Base-by-base conservation (phyloP, 495 filamentous ascomycete species). In the Xylaria intraflava region DNA sequence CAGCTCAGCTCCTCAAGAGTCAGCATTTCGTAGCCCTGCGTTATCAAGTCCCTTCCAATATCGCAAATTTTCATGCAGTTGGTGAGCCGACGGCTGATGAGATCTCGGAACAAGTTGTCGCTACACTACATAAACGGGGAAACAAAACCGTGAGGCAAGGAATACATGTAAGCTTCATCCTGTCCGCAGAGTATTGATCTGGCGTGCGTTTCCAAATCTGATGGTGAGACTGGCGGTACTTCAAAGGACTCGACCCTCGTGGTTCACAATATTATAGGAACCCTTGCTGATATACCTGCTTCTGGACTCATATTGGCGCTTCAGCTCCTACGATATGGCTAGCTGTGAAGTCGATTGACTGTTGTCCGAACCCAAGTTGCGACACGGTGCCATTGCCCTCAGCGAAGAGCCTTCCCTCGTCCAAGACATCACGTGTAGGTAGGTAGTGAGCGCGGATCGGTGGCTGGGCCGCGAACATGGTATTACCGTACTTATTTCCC, bases 21-120 rank as follows among this genome's bases (percentile, higher is more conserved):
- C n/a, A n/a, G 30, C 40, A 52, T 36, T 22, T 29, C 33, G 49
- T 43, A 52, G 49, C 40, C 40, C 27, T 12, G 38, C 19, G 26
- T 19, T 43, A 17, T 29, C 22, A 4, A 20, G 20, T 20, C 17
- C 17, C 24, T 16, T 16, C 29, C 19, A 6, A 4, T 26, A 20
- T 19, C 23, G 17, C 22, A 31, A 30, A 49, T 9, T 1, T 26
- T 12, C 46, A 19, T 23, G 8, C 22, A 17, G 12, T 38, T 39
- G 20, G 45, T 27, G 22, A 49, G 17, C 31, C 22, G 27, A 16
- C 26, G 42, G 26, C 27, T 44, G 49, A 27, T 35, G 40, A 27
- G 41, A 12, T 16, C 40, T 5, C 14, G 23, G n/a, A 16, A 46
- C 11, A 33, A 33, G 4, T 16, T 33, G 6, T 36, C 9, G 6